Evolutionary conservation across 805 yeast genomes (phyloP).

Genomic region (Pichia insulana): DNA sequence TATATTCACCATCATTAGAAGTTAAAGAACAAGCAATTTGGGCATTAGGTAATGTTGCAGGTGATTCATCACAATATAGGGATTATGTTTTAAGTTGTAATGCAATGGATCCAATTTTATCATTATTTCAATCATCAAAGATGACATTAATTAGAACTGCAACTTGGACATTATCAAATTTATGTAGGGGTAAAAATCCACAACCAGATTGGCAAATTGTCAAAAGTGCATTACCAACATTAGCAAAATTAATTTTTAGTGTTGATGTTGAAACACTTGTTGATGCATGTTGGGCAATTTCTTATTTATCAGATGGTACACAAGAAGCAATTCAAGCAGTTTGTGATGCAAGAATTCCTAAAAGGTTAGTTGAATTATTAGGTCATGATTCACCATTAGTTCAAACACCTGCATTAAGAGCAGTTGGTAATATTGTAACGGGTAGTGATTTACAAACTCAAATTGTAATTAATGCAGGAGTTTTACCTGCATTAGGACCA

Average conservation of each 20-base stretch:
- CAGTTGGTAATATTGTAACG: slow-evolving; percentile 95
- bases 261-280: slow-evolving; percentile 88
- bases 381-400: slow-evolving; percentile 77
- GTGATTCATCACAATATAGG: slow-evolving; percentile 86
- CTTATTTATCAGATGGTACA: slow-evolving; percentile 89
- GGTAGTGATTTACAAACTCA: slow-evolving; percentile 96
- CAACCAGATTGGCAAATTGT: slow-evolving; percentile 93
- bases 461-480: slow-evolving; percentile 87
- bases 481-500: slow-evolving; percentile 74
- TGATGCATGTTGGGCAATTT: slow-evolving; percentile 98
- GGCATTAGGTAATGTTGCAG: slow-evolving; percentile 99
- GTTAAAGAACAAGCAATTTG: slow-evolving; percentile 98
- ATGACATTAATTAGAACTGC: slow-evolving; percentile 93
- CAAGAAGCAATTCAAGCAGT: slow-evolving; percentile 93
- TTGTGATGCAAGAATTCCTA: slow-evolving; percentile 91
- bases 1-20: slow-evolving; percentile 74
- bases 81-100: slow-evolving; percentile 79
- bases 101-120: slow-evolving; percentile 84
- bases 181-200: slow-evolving; percentile 94
- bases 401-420: slow-evolving; percentile 95
- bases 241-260: slow-evolving; percentile 84
- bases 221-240: slow-evolving; percentile 79
- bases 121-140: slow-evolving; percentile 69
- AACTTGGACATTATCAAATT: slow-evolving; percentile 94
- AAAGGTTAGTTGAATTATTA: slow-evolving; percentile 84